Evolutionary conservation across 768 basidiomycete genomes (phyloP), one percentile per base, ranked within the genome.

Genomic region (Nidularia sp.): DNA sequence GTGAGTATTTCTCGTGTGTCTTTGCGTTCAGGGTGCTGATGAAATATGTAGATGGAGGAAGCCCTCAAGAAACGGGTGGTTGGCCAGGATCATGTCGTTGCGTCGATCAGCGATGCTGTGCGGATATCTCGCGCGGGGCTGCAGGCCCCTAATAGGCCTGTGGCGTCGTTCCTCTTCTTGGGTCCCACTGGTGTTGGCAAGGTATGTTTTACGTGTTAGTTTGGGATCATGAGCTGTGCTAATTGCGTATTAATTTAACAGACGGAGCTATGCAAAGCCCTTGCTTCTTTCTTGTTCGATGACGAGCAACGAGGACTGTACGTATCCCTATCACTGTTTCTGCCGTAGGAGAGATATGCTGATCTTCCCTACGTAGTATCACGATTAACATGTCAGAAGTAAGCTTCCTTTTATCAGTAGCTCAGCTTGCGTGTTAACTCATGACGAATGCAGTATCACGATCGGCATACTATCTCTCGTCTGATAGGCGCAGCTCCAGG

Each of bases 321-420:
- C 25, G 25, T 29, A 29, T 29, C 25, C 25, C 25, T 4, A 3
- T 3, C 25, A 29, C 4, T 29, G 25, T 29, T 29, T 29, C 25
- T 29, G 25, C 25, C 25, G 25, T 29, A 29, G 25, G 25, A 29
- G 25, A 29, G 25, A 4, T 1, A 29, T 29, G 25, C 25, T 29
- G 25, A 29, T 29, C 25, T 29, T 29, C 25, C 25, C 25, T 29
- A 29, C 25, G 25, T 2, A 29, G 25, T 29, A 92, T 94, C 56
- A 90, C 86, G 53, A 92, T 96, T 63, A 95, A 97, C 59, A 94
- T 96, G 92, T 89, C 90, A n/a, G 91, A 97, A 71, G 74, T 67
- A 35, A 32, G 62, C 43, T 18, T 10, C 15, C 12, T 41, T 29
- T 48, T 46, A 39, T 4, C 7, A 12, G 34, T 36, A 29, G n/a